phyloP scores from a whole-genome alignment of 169 alveolate genomes.

The Neospora caninum region DNA sequence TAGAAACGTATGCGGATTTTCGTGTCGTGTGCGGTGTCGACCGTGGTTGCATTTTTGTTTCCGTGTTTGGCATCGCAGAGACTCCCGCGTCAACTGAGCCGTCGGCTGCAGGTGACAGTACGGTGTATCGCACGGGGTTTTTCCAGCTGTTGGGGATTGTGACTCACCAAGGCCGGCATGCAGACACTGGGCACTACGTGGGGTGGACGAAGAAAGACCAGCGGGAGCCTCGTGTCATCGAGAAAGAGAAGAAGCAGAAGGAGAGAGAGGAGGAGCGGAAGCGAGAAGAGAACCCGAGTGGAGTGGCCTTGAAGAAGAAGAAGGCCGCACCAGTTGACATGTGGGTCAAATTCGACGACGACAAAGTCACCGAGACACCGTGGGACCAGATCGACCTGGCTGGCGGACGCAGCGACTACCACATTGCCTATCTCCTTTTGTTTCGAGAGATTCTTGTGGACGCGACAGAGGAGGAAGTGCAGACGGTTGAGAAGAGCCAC shows the following conservation, averaged over 20 bases:
- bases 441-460: slow-evolving; percentile 73
- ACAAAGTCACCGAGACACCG: slow-evolving; percentile 81
- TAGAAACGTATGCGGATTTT: too few species aligned
- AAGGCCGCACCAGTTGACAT: slow-evolving; percentile 37
- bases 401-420: slow-evolving; percentile 92
- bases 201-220: slow-evolving; percentile 89
- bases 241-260: slow-evolving; percentile 6
- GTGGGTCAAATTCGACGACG: slow-evolving; percentile 90
- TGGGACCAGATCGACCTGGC: slow-evolving; percentile 86
- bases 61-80: background rate
- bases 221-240: slow-evolving; percentile 18
- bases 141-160: slow-evolving; percentile 93
- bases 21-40: too few species aligned
- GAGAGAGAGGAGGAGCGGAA: background rate
- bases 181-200: slow-evolving; percentile 97
- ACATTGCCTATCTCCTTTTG: slow-evolving; percentile 85
- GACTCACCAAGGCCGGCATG: slow-evolving; percentile 97
- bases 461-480: slow-evolving; percentile 73
- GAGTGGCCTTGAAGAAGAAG: slow-evolving; percentile 13
- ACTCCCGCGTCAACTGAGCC: background rate
- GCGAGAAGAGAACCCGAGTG: background rate
- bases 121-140: slow-evolving; percentile 81
- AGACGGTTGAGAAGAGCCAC: slow-evolving; percentile 32
- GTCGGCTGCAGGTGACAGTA: background rate
- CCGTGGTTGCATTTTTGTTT: too few species aligned